Evolutionary conservation across 1,284 basidiomycete genomes (phyloP).

Genomic region (Ceraceosorus guamensis): DNA sequence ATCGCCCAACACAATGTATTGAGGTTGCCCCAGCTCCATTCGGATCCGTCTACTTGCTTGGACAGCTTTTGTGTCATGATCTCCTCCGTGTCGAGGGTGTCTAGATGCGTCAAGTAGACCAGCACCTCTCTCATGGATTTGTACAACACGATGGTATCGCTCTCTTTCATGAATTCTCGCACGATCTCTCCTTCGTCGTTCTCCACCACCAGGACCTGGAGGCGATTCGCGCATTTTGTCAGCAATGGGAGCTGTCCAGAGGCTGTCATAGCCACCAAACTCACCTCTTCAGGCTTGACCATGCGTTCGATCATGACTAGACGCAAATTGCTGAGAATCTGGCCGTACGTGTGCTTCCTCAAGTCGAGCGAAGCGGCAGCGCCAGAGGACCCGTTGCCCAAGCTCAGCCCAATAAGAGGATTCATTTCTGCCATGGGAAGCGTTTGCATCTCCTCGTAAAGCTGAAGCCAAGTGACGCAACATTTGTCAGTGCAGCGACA

Average conservation of each 20-base stretch:
- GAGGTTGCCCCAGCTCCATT: slow-evolving; percentile 99
- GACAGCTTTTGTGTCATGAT: slow-evolving; percentile 82
- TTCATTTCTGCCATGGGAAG: slow-evolving; percentile 88
- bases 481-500: neutral
- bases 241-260: slow-evolving; percentile 36
- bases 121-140: slow-evolving; percentile 97
- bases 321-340: slow-evolving; percentile 82
- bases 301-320: slow-evolving; percentile 97
- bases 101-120: slow-evolving; percentile 87
- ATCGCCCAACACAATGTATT: slow-evolving; percentile 99
- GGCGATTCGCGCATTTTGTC: neutral
- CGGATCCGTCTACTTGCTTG: slow-evolving; percentile 92
- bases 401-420: slow-evolving; percentile 80
- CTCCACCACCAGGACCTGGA: slow-evolving; percentile 80
- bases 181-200: slow-evolving; percentile 99
- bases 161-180: slow-evolving; percentile 98
- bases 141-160: slow-evolving; percentile 96
- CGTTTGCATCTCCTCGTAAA: slow-evolving; percentile 96
- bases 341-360: slow-evolving; percentile 84
- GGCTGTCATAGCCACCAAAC: slow-evolving; percentile 43
- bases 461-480: slow-evolving; percentile 52
- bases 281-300: slow-evolving; percentile 93
- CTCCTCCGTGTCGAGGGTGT: slow-evolving; percentile 89
- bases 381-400: slow-evolving; percentile 50
- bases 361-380: slow-evolving; percentile 51